Evolutionary conservation across 441 rosid species (phyloP).

Genomic region (Erodium chrysanthum): DNA sequence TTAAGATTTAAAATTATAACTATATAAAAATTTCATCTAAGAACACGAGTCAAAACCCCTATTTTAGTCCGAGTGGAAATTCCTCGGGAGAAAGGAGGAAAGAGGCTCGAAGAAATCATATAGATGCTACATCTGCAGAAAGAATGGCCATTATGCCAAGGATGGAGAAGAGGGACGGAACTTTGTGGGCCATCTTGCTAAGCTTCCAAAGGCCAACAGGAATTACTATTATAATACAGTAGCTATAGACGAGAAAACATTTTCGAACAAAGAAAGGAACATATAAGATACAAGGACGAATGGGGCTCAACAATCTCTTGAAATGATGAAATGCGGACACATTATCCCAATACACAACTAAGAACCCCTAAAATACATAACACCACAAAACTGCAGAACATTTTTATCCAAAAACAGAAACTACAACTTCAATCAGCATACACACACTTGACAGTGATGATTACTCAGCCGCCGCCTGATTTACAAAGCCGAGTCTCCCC

Average conservation of each 20-base stretch:
- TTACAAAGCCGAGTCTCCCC: not conserved
- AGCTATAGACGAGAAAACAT: not conserved
- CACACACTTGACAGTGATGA: not conserved
- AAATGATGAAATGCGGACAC: not conserved
- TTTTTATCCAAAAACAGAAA: not conserved
- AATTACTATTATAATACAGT: too few relatives aligned
- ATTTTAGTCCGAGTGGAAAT: too few relatives aligned
- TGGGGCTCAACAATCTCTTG: not conserved
- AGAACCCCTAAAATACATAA: not conserved
- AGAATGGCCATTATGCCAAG: too few relatives aligned
- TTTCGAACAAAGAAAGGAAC: not conserved
- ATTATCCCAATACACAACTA: not conserved
- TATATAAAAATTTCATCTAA: too few relatives aligned
- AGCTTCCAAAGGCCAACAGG: too few relatives aligned
- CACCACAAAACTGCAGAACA: not conserved
- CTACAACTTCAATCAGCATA: constrained; percentile 1
- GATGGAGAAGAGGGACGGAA: too few relatives aligned
- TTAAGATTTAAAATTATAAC: too few relatives aligned
- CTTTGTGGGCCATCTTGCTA: too few relatives aligned
- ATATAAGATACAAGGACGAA: not conserved
- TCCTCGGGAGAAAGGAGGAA: too few relatives aligned
- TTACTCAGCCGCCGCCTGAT: not conserved
- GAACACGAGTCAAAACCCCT: too few relatives aligned
- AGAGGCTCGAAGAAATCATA: too few relatives aligned
- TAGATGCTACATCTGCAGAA: too few relatives aligned